These are phyloP conservation scores for Carallia brachiata DNA, from an alignment of 345 rosid species.

Conservation along the genomic window DNA sequence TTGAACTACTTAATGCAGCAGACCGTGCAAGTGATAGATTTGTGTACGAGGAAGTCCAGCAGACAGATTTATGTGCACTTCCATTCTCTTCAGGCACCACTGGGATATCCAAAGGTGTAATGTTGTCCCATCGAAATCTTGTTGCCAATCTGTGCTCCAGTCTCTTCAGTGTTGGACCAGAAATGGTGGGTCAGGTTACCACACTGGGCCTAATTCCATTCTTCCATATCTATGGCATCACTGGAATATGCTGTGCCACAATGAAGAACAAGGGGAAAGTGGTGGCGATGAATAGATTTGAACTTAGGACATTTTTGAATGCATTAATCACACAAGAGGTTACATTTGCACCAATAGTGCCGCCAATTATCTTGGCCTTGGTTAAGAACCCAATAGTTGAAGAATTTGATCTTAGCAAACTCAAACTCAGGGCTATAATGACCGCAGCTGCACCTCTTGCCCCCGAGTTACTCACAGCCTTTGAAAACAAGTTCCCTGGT, in stretches of 20 bases:
- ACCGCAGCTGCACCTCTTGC: constrained; percentile 93
- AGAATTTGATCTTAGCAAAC: constrained; percentile 77
- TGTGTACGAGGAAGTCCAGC: constrained; percentile 39
- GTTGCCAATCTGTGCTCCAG: constrained; percentile 86
- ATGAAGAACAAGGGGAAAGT: constrained; percentile 88
- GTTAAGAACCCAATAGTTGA: constrained; percentile 85
- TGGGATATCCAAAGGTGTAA: constrained; percentile 86
- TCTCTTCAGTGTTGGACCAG: constrained; percentile 68
- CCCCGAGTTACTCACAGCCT: constrained; percentile 70
- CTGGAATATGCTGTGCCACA: constrained; percentile 86
- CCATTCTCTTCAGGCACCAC: constrained; percentile 99
- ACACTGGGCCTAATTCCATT: constrained; percentile 80
- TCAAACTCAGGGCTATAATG: constrained; percentile 75
- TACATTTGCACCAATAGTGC: constrained; percentile 87
- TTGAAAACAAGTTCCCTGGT: constrained; percentile 66
- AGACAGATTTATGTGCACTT: constrained; percentile 79
- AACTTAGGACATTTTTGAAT: constrained; percentile 63
- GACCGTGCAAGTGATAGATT: constrained; percentile 41
- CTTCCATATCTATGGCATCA: constrained; percentile 85
- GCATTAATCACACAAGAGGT: constrained; percentile 72
- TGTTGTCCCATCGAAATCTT: constrained; percentile 77
- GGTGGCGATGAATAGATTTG: constrained; percentile 72
- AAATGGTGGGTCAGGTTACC: constrained; percentile 67
- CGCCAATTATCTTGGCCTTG: constrained; percentile 70
- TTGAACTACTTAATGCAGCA: constrained; percentile 71